Conservation (phyloP, 176 grass and related monocot genomes). For the Elaeis guineensis region DNA sequence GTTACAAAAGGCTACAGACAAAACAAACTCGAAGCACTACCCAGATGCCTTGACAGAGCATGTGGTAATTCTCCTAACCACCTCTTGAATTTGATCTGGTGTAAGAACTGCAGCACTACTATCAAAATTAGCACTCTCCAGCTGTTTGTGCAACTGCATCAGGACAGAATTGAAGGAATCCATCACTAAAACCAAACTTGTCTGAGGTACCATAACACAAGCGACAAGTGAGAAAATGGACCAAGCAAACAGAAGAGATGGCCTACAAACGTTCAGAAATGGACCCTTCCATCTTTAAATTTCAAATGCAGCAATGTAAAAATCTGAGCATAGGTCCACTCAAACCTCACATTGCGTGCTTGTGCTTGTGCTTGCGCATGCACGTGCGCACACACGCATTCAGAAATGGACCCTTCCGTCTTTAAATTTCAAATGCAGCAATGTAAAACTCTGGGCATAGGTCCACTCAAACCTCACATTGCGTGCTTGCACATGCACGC, state of each 20-base stretch:
- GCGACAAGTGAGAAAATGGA: no score
- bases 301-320: slow-evolving; percentile 10
- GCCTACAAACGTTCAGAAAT: slow-evolving; percentile 38
- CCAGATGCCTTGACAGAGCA: not conserved
- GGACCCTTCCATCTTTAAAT: slow-evolving; percentile 19
- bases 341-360: no score
- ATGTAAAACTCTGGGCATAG: no score
- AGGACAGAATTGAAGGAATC: not conserved
- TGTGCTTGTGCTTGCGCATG: no score
- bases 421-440: slow-evolving; percentile 18
- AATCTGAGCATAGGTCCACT: no score
- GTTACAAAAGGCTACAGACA: no score
- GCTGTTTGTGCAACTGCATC: slow-evolving; percentile 44
- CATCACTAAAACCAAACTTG: no score
- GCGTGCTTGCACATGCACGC: no score
- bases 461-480: no score
- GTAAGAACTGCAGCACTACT: slow-evolving; percentile 35
- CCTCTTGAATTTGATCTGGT: slow-evolving; percentile 35
- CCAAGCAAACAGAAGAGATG: slow-evolving; percentile 20
- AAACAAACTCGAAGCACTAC: not conserved
- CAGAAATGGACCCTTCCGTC: no score
- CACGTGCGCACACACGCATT: not conserved
- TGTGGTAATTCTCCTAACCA: not conserved
- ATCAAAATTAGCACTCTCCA: slow-evolving; percentile 58
- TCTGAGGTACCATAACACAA: no score